Base-by-base conservation (phyloP, 768 basidiomycete species). In the Kwoniella mangroviensis region DNA sequence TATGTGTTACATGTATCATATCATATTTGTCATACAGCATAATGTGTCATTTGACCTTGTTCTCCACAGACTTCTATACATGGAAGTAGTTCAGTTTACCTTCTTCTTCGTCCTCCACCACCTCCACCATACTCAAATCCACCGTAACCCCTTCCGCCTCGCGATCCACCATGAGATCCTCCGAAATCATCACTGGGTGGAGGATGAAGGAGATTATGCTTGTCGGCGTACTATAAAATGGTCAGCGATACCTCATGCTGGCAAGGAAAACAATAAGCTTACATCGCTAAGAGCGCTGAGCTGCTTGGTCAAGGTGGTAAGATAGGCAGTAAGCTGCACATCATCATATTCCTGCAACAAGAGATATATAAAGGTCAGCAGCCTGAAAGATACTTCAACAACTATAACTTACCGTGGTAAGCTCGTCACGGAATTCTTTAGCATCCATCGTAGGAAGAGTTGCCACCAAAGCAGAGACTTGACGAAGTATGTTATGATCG, bases 221-320 rank as follows among this genome's bases (percentile, higher is more conserved):
- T 71, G 60, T 71, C 70, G 34, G 65, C 70, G 41, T 66, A 71
- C 70, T 71, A 21, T 2, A 2, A 9, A 1, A 34, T 55, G 24
- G 54, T 63, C 40, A 45, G 66, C 15, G 10, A 22, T 5, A 9
- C 1, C 17, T 34, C 7, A 1, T 59, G 1, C 43, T 10, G 41
- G 13, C 5, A 34, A 6, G 40, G 2, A 1, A 10, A 28, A 49
- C 17, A 2, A 28, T 2, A 11, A 21, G 67, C 92, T 76, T 79
- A 96, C 95, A 76, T 96, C 93, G 80, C 95, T 98, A 68, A 98
- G 83, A 11, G 90, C 88, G 73, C 90, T 90, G 17, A 95, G 87
- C 40, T 92, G 91, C 83, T 94, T 95, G 7, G 95, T 98, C 68
- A 99, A 83, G 15, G 90, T 88, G 0, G 93, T 90, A 13, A 99